A percentile compares a stretch with the other conserved stretches of the same genome.
These are phyloP conservation scores for Pseudomicrostroma phylloplanum DNA, from an alignment of 1,284 basidiomycete genomes.

Conservation along the genomic window DNA sequence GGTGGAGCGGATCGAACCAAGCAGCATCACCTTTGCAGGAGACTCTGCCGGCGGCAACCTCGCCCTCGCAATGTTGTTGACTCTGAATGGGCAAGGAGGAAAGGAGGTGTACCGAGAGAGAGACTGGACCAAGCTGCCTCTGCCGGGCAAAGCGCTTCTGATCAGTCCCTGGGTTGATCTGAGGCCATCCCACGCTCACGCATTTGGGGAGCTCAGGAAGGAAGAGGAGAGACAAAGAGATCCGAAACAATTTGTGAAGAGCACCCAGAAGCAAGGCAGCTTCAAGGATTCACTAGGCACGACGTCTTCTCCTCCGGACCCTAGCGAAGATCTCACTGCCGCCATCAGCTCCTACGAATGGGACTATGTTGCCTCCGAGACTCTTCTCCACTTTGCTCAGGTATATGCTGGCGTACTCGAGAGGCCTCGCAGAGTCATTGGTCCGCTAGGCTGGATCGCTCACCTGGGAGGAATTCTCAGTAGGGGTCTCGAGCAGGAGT, in stretches of 20 bases:
- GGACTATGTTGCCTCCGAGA: slow-evolving; percentile 46
- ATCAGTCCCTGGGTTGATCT: slow-evolving; percentile 48
- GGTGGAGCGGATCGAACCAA: slow-evolving; percentile 36
- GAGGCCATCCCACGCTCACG: slow-evolving; percentile 29
- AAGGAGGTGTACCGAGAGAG: slow-evolving; percentile 25
- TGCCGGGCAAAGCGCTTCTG: slow-evolving; percentile 44
- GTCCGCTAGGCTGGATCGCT: slow-evolving; percentile 43
- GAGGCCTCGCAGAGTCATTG: slow-evolving; percentile 37
- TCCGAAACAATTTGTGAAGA: not conserved
- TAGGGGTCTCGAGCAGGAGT: slow-evolving; percentile 15
- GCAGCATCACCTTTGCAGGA: slow-evolving; percentile 40
- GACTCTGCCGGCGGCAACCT: slow-evolving; percentile 48
- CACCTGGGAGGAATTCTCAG: slow-evolving; percentile 35
- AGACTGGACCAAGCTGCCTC: slow-evolving; percentile 39
- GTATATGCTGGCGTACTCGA: slow-evolving; percentile 42
- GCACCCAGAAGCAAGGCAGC: not conserved
- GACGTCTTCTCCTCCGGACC: no score
- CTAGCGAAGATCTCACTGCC: not conserved
- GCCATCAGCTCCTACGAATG: slow-evolving; percentile 22
- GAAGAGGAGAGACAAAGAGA: not conserved
- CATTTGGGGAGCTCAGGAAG: slow-evolving; percentile 29
- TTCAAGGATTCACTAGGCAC: no score
- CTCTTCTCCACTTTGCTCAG: slow-evolving; percentile 48
- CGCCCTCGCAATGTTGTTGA: slow-evolving; percentile 40
- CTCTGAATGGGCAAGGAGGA: slow-evolving; percentile 34